Base-by-base conservation (phyloP, 2,329 filamentous ascomycete genomes). In the Sporothrix schenckii region DNA sequence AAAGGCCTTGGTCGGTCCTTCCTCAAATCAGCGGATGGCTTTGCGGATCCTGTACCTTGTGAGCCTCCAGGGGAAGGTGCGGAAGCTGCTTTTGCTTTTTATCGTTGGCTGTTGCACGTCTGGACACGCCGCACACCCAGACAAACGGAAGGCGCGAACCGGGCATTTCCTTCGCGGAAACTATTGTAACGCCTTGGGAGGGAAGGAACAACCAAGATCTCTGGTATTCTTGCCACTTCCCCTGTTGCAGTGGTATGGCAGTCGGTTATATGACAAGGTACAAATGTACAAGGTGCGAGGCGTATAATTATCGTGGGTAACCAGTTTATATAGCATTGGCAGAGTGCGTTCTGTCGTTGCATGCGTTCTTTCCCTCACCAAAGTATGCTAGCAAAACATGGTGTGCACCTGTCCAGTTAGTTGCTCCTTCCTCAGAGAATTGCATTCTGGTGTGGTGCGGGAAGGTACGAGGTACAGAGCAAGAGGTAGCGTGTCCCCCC, bases 131-230 rank as follows among this genome's bases (percentile, higher is more conserved):
- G 21, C 39, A 47, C n/a, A 39, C 27, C 56, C 27, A 60, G 41
- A 71, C 50, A 58, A 44, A 66, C 24, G 66, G 53, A 69, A 69
- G 41, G 70, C 66, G 50, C 66, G 56, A 58, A 50, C 58, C 70
- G 70, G 70, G 58, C 58, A 49, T 66, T 71, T 66, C 70, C 70
- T 66, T 30, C 53, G 53, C 67, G 70, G 70, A 27, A 53, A 44
- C 70, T 71, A 71, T 61, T 39, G 70, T 71, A 71, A 61, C 61
- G 70, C 52, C 66, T 21, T 47, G 27, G 16, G 27, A 50, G 13
- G 52, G 54, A 14, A 61, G 61, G 34, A 39, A 30, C 53, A 39
- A 27, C 21, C 52, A 47, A 47, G 70, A 69, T 71, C 70, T 69
- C 61, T 30, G 66, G 61, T 21, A n/a, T 13, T 61, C 54, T 70